A percentile compares a stretch with the other conserved stretches of the same genome.
Evolutionary conservation across 371 early-diverging fungal species (phyloP).

Genomic region (Polyrhizophydium stewartii): DNA sequence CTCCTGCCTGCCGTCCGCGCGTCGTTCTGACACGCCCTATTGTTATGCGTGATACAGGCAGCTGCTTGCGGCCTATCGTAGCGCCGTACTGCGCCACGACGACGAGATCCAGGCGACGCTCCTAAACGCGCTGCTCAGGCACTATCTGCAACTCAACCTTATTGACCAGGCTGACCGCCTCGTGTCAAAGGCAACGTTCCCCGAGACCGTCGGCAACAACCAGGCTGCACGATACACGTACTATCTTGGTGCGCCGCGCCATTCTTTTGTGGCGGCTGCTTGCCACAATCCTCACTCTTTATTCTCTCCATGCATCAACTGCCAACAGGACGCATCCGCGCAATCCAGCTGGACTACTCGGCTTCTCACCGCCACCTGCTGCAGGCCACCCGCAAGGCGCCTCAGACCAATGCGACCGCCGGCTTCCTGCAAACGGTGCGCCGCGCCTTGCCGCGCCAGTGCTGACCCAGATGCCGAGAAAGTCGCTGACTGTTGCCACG

Average conservation of each 20-base stretch:
- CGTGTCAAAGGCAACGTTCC: conserved; percentile 86
- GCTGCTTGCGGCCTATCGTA: conserved; percentile 81
- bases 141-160: conserved; percentile 86
- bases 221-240: conserved; percentile 94
- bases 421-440: conserved; percentile 90
- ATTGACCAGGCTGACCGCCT: conserved; percentile 96
- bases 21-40: background rate
- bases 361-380: conserved; percentile 78
- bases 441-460: background rate
- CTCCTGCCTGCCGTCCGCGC: background rate
- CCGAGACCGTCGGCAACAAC: conserved; percentile 86
- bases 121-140: conserved; percentile 83
- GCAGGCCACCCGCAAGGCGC: conserved; percentile 95
- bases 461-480: background rate
- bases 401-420: conserved; percentile 77
- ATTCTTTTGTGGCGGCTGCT: background rate
- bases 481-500: background rate
- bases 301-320: background rate
- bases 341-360: conserved; percentile 94
- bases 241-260: conserved; percentile 58
- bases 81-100: conserved; percentile 85
- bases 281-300: conserved; percentile 1
- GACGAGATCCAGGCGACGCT: conserved; percentile 82
- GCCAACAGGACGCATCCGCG: conserved; percentile 77
- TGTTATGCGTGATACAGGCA: background rate